Base-by-base conservation (phyloP, 257 asterid genomes). In the Plectranthus barbatus region DNA sequence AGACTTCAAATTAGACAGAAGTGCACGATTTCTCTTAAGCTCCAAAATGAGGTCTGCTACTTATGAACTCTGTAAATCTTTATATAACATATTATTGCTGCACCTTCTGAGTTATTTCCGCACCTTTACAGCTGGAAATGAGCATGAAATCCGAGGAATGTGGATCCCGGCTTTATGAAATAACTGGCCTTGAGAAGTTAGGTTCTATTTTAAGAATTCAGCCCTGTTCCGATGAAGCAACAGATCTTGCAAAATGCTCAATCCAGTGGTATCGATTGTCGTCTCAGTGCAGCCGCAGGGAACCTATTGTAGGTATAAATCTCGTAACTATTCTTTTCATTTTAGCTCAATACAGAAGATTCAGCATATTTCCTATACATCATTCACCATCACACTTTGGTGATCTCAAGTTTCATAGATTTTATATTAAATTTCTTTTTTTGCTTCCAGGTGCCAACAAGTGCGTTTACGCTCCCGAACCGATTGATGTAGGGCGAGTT, bases 221-320 rank as follows among this genome's bases (percentile, higher is more conserved):
- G 48, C 31, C 85, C 31, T 80, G 91, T 80, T 81, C 91, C 47
- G 83, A 82, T 17, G 86, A 83, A 56, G 91, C 95, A 48, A 50
- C 72, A 24, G 97, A 92, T 62, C 93, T 86, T 72, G 81, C 84
- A 14, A 92, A 81, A 79, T 89, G 96, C 74, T 74, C 81, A 1
- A 53, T 85, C 75, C 99, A 92, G 41, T 92, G 99, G 99, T 83
- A 77, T 69, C 97, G 99, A 17, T 71, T 92, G 74, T 85, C 95
- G 36, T 83, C 95, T 61, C 89, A 92, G 64, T 86, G 95, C 75
- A 92, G 97, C 84, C 85, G 99, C 60, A 80, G 97, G 63, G 99
- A 92, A 60, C 93, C 96, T 53, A 92, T 92, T 26, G 47, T 78
- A 68, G 99, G 99, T 92, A 79, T 39, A 49, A 51, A 17, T 60